Conservation (phyloP, 1,284 basidiomycete species). For the Rhodotorula mucilaginosa region DNA sequence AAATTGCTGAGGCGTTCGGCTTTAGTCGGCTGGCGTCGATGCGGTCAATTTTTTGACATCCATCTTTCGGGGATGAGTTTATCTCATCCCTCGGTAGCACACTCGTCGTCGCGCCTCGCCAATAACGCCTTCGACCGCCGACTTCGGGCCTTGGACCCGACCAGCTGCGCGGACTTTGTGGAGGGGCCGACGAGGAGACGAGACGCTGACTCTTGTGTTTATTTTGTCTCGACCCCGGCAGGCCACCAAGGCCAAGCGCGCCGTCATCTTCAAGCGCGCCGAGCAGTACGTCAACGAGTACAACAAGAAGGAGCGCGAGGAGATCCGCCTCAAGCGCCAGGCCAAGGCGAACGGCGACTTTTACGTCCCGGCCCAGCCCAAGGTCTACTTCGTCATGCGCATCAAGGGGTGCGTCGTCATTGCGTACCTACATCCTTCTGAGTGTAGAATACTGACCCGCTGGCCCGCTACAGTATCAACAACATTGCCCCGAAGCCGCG, state of each 20-base stretch:
- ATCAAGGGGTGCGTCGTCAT: slow-evolving; percentile 74
- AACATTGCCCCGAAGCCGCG: slow-evolving; percentile 98
- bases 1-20: slow-evolving; percentile 40
- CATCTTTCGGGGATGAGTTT: slow-evolving; percentile 92
- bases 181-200: slow-evolving; percentile 8
- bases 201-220: slow-evolving; percentile 6
- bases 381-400: slow-evolving; percentile 97
- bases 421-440: neutral
- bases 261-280: slow-evolving; percentile 98
- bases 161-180: neutral
- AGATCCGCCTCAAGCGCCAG: slow-evolving; percentile 90
- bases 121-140: neutral
- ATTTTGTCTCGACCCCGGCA: slow-evolving; percentile 48
- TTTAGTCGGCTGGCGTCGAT: slow-evolving; percentile 51
- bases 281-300: slow-evolving; percentile 99
- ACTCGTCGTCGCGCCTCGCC: slow-evolving; percentile 15
- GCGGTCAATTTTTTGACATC: slow-evolving; percentile 63
- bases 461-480: slow-evolving; percentile 73
- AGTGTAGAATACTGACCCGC: neutral
- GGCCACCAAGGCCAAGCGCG: slow-evolving; percentile 87
- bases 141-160: neutral
- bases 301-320: slow-evolving; percentile 86
- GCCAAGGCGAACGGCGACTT: slow-evolving; percentile 92
- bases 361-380: slow-evolving; percentile 93
- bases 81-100: no score